A percentile compares a stretch with the other conserved stretches of the same genome.
These are phyloP conservation scores for Zygosaccharomyces sapae DNA, from an alignment of 1,139 yeast species.

Conservation along the genomic window DNA sequence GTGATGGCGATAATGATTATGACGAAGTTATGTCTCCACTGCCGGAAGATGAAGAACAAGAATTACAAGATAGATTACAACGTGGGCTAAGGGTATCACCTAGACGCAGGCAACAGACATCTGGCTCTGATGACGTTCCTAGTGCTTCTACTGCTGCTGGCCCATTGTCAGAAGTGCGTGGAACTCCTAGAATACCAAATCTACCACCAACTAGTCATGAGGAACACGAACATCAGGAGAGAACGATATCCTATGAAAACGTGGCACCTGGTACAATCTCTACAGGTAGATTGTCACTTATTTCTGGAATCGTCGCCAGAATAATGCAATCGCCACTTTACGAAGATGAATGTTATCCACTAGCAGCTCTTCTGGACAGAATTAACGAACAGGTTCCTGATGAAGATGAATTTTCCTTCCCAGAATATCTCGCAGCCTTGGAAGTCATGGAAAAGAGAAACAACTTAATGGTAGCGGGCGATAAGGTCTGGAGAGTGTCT, in stretches of 20 bases:
- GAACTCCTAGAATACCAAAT: constrained; percentile 24
- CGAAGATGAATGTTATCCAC: constrained; percentile 47
- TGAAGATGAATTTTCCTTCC: constrained; percentile 54
- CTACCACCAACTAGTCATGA: constrained; percentile 34
- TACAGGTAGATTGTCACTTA: constrained; percentile 45
- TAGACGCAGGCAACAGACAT: constrained; percentile 24
- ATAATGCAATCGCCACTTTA: constrained; percentile 47
- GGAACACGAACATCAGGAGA: constrained; percentile 29
- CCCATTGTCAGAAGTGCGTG: constrained; percentile 26
- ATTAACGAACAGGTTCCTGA: constrained; percentile 53
- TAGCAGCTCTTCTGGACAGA: constrained; percentile 42
- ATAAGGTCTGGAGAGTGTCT: constrained; percentile 53
- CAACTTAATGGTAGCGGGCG: constrained; percentile 58
- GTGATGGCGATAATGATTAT: constrained; percentile 11
- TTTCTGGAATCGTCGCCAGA: constrained; percentile 46
- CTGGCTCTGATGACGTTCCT: constrained; percentile 17
- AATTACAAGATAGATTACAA: constrained; percentile 29
- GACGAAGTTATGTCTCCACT: constrained; percentile 20
- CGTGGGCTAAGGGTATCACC: constrained; percentile 31
- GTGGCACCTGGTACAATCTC: constrained; percentile 42
- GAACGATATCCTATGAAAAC: constrained; percentile 28
- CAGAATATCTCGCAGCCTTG: constrained; percentile 55
- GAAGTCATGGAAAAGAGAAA: constrained; percentile 51
- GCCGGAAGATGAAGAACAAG: constrained; percentile 30
- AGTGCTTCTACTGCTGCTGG: constrained; percentile 21